phyloP scores from a whole-genome alignment of 2,329 filamentous ascomycete species.

The Hymenoscyphus albidus region DNA sequence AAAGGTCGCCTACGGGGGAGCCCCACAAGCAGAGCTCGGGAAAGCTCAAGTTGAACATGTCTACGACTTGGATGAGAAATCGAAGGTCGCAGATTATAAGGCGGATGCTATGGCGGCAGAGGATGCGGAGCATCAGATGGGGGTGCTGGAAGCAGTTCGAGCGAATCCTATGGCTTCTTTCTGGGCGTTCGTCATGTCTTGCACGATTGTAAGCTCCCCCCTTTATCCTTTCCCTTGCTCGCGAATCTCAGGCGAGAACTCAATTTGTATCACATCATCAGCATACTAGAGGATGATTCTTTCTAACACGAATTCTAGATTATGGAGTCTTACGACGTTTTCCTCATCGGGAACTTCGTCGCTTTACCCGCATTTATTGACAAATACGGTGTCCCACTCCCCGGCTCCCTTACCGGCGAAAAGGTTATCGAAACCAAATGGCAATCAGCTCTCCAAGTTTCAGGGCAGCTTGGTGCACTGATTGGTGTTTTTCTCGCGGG shows the following conservation, averaged over 20 bases:
- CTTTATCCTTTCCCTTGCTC: constrained; percentile 9
- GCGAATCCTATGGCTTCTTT: constrained; percentile 50
- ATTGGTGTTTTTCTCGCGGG: constrained; percentile 57
- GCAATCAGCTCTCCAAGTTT: constrained; percentile 54
- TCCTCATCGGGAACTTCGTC: constrained; percentile 57
- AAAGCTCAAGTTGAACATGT: constrained; percentile 27
- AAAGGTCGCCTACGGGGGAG: constrained; percentile 16
- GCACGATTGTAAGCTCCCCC: constrained; percentile 44
- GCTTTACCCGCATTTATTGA: constrained; percentile 46
- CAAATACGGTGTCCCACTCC: constrained; percentile 42
- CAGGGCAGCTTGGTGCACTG: constrained; percentile 55
- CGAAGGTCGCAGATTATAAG: constrained; percentile 26
- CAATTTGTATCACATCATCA: too few relatives aligned
- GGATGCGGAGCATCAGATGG: constrained; percentile 49
- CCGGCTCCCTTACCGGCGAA: constrained; percentile 22
- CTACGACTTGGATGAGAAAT: constrained; percentile 34
- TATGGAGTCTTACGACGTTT: constrained; percentile 62
- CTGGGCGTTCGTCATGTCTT: constrained; percentile 55
- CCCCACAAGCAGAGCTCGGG: constrained; percentile 18
- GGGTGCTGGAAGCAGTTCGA: constrained; percentile 45
- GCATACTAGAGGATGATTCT: background rate
- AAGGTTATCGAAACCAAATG: constrained; percentile 48
- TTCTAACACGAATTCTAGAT: constrained; percentile 39
- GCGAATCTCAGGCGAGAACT: constrained; percentile 1
- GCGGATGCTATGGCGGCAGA: constrained; percentile 46